Percentiles rank a stretch among this genome's conserved stretches.
These are phyloP conservation scores for Coemansia aciculifera DNA, from an alignment of 192 early-diverging fungal species.

Conservation along the genomic window DNA sequence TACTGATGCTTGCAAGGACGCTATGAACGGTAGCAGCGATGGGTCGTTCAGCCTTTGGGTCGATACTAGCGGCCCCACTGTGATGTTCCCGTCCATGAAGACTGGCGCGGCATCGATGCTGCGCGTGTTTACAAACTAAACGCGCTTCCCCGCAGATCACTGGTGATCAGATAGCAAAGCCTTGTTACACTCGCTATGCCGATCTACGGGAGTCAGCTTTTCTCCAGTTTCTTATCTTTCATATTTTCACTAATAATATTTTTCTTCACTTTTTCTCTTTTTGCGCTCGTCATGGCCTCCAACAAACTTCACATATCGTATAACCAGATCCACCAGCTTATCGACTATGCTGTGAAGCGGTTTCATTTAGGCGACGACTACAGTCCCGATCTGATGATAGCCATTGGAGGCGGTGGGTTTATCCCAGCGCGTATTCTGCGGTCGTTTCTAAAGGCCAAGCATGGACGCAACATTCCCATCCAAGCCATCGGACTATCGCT, in stretches of 20 bases:
- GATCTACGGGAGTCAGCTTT: not conserved
- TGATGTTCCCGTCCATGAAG: constrained; percentile 26
- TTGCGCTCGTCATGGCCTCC: constrained; percentile 26
- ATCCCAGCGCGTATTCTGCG: constrained; percentile 75
- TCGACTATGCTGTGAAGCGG: constrained; percentile 60
- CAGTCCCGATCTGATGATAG: constrained; percentile 71
- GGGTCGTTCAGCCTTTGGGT: constrained; percentile 17
- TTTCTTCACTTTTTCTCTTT: constrained; percentile 1
- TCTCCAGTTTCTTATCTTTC: not conserved
- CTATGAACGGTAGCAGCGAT: not conserved
- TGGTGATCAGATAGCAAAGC: not conserved
- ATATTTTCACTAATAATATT: not conserved
- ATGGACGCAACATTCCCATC: constrained; percentile 73
- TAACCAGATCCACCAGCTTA: constrained; percentile 63
- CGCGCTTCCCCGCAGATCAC: not conserved
- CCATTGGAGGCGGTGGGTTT: constrained; percentile 78
- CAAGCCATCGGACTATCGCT: constrained; percentile 75
- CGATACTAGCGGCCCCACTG: constrained; percentile 18
- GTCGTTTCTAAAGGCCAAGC: constrained; percentile 68
- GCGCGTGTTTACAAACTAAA: constrained; percentile 11
- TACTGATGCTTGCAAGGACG: constrained; percentile 19
- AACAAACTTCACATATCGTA: constrained; percentile 66
- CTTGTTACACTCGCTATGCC: not conserved
- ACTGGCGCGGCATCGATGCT: constrained; percentile 18
- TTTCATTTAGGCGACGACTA: constrained; percentile 63